These are phyloP conservation scores for Dactylellina haptotyla DNA, from an alignment of 2,329 filamentous ascomycete species.

Conservation along the genomic window DNA sequence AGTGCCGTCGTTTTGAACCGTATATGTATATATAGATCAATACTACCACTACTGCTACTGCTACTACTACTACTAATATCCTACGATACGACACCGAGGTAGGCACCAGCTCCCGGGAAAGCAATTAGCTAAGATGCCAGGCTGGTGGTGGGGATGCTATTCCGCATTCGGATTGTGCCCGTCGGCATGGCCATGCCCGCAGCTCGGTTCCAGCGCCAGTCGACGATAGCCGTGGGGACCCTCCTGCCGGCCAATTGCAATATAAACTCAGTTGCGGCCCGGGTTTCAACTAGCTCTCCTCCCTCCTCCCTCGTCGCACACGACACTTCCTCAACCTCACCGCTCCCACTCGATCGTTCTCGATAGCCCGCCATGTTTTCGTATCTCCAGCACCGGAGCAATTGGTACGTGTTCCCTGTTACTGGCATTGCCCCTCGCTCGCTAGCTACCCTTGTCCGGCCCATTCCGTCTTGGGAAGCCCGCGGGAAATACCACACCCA, in stretches of 20 bases:
- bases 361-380: conserved; percentile 26
- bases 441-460: background rate
- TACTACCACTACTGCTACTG: no score
- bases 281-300: background rate
- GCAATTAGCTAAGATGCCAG: conserved; percentile 7
- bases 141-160: conserved; percentile 17
- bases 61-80: conserved; percentile 7
- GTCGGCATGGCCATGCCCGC: conserved; percentile 23
- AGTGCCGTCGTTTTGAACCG: background rate
- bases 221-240: conserved; percentile 27
- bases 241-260: conserved; percentile 10
- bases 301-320: background rate
- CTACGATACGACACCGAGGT: conserved; percentile 3
- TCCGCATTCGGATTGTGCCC: conserved; percentile 48
- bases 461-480: background rate
- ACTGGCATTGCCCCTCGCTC: background rate
- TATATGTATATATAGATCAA: conserved; percentile 11
- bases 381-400: conserved; percentile 46
- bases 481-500: conserved; percentile 36
- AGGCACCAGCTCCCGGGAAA: no score
- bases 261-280: no score
- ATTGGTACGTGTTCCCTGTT: conserved; percentile 28
- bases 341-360: no score
- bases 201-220: conserved; percentile 36
- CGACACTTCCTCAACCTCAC: conserved; percentile 3